These are phyloP conservation scores for Aspergillus fijiensis DNA, from an alignment of 2,329 filamentous ascomycete genomes.

Conservation along the genomic window DNA sequence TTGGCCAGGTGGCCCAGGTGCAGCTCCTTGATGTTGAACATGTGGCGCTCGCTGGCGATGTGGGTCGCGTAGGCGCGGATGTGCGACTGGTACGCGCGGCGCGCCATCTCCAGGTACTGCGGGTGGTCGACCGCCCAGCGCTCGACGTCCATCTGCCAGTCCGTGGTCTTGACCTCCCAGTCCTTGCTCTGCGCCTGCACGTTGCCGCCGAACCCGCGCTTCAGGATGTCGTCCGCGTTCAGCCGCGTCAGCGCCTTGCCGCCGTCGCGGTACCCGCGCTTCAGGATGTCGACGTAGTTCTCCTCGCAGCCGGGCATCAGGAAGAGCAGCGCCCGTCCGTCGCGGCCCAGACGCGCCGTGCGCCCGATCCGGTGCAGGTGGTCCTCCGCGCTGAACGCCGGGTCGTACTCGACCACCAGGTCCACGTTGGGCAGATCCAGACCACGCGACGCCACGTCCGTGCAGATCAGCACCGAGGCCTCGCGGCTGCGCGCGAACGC, in stretches of 20 bases:
- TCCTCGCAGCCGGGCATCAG: slow-evolving; percentile 89
- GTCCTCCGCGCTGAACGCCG: slow-evolving; percentile 88
- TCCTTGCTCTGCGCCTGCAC: slow-evolving; percentile 46
- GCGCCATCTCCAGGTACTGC: slow-evolving; percentile 73
- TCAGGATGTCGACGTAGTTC: slow-evolving; percentile 77
- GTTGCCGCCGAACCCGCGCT: slow-evolving; percentile 60
- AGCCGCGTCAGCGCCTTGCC: slow-evolving; percentile 64
- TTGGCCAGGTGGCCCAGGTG: slow-evolving; percentile 94
- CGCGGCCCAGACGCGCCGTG: slow-evolving; percentile 86
- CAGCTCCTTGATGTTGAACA: slow-evolving; percentile 88
- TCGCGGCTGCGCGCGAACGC: slow-evolving; percentile 73
- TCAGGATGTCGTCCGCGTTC: slow-evolving; percentile 65
- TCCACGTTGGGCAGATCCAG: slow-evolving; percentile 95
- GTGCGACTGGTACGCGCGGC: slow-evolving; percentile 85
- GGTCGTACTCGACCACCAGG: slow-evolving; percentile 92
- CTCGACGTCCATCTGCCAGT: slow-evolving; percentile 66
- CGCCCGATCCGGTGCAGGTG: slow-evolving; percentile 93
- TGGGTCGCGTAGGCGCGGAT: slow-evolving; percentile 95
- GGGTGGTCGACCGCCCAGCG: slow-evolving; percentile 64
- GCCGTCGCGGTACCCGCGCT: slow-evolving; percentile 65
- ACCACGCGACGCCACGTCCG: slow-evolving; percentile 92
- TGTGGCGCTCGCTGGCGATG: slow-evolving; percentile 75
- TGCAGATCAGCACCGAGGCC: slow-evolving; percentile 83
- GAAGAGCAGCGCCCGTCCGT: slow-evolving; percentile 85
- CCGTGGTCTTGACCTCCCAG: slow-evolving; percentile 66